Evolutionary conservation across 805 yeast genomes (phyloP).

Genomic region (Ogataea methylovora): DNA sequence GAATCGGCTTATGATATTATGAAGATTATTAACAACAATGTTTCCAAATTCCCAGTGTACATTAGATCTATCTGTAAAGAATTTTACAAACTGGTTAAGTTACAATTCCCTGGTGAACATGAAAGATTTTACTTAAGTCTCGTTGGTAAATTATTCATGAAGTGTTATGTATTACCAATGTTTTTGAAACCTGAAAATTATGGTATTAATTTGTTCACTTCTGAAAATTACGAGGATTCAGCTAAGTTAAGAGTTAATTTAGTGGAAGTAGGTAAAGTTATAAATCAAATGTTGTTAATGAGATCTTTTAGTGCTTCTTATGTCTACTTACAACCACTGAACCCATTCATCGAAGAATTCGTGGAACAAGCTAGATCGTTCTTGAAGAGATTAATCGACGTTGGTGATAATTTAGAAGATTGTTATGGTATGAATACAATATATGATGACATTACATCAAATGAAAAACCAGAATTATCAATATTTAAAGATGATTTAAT

Average conservation of each 20-base stretch:
- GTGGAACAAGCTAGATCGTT: slow-evolving; percentile 37
- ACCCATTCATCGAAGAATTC: slow-evolving; percentile 56
- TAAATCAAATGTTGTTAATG: slow-evolving; percentile 63
- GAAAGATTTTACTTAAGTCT: slow-evolving; percentile 56
- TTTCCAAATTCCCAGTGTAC: slow-evolving; percentile 41
- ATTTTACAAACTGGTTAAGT: slow-evolving; percentile 22
- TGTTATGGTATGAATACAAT: slow-evolving; percentile 50
- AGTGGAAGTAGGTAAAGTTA: slow-evolving; percentile 44
- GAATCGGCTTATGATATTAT: slow-evolving; percentile 60
- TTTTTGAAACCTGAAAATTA: slow-evolving; percentile 48
- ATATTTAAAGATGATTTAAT: slow-evolving; percentile 39
- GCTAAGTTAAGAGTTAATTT: slow-evolving; percentile 40
- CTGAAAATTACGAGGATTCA: slow-evolving; percentile 16
- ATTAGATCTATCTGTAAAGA: slow-evolving; percentile 48
- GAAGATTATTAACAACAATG: slow-evolving; percentile 35
- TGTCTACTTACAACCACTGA: slow-evolving; percentile 70
- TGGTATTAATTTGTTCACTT: slow-evolving; percentile 33
- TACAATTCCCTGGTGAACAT: slow-evolving; percentile 46
- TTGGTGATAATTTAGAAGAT: slow-evolving; percentile 49
- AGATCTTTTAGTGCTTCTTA: slow-evolving; percentile 54
- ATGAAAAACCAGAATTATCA: slow-evolving; percentile 36
- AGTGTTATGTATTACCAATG: slow-evolving; percentile 41
- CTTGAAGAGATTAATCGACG: slow-evolving; percentile 40
- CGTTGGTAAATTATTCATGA: slow-evolving; percentile 59
- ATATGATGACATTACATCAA: slow-evolving; percentile 57